Conservation (phyloP, 2,329 filamentous ascomycete species). For the Colletotrichum agaves region DNA sequence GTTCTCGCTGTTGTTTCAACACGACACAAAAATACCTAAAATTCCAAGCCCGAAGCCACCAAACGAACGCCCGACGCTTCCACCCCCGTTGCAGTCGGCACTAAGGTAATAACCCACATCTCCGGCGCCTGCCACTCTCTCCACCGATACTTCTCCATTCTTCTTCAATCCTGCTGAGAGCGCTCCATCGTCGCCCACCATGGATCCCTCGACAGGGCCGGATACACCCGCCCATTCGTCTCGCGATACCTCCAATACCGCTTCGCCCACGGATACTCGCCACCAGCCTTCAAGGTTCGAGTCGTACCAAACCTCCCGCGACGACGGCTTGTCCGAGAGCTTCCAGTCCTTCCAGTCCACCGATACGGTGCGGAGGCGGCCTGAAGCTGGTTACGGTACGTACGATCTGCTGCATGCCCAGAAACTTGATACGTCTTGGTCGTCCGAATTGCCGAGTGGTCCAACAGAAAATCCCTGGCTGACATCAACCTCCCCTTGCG, state of each 20-base stretch:
- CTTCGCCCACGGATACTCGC: constrained; percentile 64
- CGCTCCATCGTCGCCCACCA: constrained; percentile 43
- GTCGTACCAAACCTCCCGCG: constrained; percentile 47
- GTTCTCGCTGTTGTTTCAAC: constrained; percentile 13
- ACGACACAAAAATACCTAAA: background rate
- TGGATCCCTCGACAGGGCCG: constrained; percentile 56
- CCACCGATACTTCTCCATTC: constrained; percentile 26
- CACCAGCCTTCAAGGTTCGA: constrained; percentile 50
- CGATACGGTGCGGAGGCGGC: constrained; percentile 68
- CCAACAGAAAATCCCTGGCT: constrained; percentile 31
- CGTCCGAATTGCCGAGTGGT: constrained; percentile 31
- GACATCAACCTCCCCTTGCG: constrained; percentile 19
- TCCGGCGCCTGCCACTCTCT: constrained; percentile 29
- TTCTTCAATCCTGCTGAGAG: constrained; percentile 12
- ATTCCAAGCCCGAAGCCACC: constrained; percentile 24
- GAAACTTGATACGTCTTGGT: constrained; percentile 29
- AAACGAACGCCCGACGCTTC: constrained; percentile 11
- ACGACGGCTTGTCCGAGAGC: constrained; percentile 62
- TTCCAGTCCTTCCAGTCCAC: constrained; percentile 69
- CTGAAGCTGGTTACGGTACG: constrained; percentile 68
- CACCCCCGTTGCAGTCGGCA: constrained; percentile 12
- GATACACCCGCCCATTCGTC: constrained; percentile 50
- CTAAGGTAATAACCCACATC: constrained; percentile 36
- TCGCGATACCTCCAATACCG: constrained; percentile 49
- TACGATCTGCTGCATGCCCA: constrained; percentile 39